Evolutionary conservation across 2,329 filamentous ascomycete species (phyloP).

Genomic region (Fusarium pininemorale): DNA sequence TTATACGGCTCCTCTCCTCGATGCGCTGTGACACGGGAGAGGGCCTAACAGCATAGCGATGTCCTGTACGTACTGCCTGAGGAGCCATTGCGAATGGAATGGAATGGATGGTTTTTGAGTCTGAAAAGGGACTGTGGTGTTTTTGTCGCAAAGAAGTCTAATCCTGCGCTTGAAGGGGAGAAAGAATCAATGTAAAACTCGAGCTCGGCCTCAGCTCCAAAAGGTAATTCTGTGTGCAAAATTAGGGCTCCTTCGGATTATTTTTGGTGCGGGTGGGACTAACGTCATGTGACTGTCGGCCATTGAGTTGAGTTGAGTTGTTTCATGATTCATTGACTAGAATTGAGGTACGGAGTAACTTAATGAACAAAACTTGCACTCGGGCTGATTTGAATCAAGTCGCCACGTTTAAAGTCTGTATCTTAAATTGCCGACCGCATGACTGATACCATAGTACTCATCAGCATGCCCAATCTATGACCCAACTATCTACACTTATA

Average conservation of each 20-base stretch:
- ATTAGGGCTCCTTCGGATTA: slow-evolving; percentile 45
- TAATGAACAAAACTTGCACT: not conserved
- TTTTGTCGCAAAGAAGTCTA: slow-evolving; percentile 69
- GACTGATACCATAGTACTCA: not conserved
- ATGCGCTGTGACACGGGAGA: slow-evolving; percentile 28
- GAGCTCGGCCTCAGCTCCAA: not conserved
- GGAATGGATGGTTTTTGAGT: slow-evolving; percentile 28
- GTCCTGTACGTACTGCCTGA: slow-evolving; percentile 83
- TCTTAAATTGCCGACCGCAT: not conserved
- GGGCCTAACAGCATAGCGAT: slow-evolving; percentile 92
- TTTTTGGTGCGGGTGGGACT: not conserved
- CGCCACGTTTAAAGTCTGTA: not conserved
- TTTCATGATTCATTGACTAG: no score
- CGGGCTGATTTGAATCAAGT: not conserved
- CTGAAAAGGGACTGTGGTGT: slow-evolving; percentile 47
- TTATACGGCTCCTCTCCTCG: slow-evolving; percentile 36
- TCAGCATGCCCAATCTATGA: not conserved
- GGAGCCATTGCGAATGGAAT: slow-evolving; percentile 77
- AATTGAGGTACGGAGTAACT: not conserved
- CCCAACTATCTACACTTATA: not conserved
- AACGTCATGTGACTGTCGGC: slow-evolving; percentile 1
- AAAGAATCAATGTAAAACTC: slow-evolving; percentile 18
- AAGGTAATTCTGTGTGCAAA: slow-evolving; percentile 17
- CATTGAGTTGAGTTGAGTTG: not conserved
- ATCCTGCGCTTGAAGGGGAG: slow-evolving; percentile 76